Evolutionary conservation across 2,329 filamentous ascomycete species (phyloP).

Genomic region (Penicillium sp.): DNA sequence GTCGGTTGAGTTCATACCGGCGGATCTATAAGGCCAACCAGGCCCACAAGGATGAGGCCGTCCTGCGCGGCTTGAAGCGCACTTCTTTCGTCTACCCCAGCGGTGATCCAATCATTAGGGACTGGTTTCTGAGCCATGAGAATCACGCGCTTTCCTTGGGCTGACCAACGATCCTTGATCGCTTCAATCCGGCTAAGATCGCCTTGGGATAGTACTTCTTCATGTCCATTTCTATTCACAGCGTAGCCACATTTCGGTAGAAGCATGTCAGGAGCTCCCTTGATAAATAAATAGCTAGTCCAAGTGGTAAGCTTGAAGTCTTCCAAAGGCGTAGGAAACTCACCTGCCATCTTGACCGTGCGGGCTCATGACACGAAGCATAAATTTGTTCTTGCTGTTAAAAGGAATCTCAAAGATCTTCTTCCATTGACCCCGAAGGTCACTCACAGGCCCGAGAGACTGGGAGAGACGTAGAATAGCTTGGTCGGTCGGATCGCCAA

Average conservation of each 20-base stretch:
- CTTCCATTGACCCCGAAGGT: constrained; percentile 67
- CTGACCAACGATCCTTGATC: constrained; percentile 71
- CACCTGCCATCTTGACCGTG: constrained; percentile 18
- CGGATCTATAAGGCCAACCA: constrained; percentile 65
- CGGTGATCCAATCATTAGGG: constrained; percentile 43
- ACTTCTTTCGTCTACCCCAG: constrained; percentile 60
- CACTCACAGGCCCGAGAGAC: constrained; percentile 62
- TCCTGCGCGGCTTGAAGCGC: constrained; percentile 58
- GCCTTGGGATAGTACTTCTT: neutral
- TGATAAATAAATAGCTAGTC: constrained; percentile 64
- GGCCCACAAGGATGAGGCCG: constrained; percentile 58
- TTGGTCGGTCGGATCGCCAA: constrained; percentile 77
- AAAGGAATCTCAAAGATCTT: constrained; percentile 73
- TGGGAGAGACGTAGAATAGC: constrained; percentile 76
- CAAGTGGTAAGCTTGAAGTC: neutral
- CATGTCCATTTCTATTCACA: constrained; percentile 58
- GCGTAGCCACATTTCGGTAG: constrained; percentile 66
- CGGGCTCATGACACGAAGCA: constrained; percentile 66
- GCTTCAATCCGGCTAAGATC: constrained; percentile 52
- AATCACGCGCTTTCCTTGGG: constrained; percentile 70
- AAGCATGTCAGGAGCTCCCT: constrained; percentile 77
- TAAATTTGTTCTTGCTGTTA: constrained; percentile 85
- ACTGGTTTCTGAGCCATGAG: constrained; percentile 67
- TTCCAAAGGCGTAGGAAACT: neutral
- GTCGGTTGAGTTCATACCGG: constrained; percentile 33